Evolutionary conservation across 352 stramenopile species (phyloP), one percentile per base, ranked within the genome.

Genomic region (Globisporangium polare): DNA sequence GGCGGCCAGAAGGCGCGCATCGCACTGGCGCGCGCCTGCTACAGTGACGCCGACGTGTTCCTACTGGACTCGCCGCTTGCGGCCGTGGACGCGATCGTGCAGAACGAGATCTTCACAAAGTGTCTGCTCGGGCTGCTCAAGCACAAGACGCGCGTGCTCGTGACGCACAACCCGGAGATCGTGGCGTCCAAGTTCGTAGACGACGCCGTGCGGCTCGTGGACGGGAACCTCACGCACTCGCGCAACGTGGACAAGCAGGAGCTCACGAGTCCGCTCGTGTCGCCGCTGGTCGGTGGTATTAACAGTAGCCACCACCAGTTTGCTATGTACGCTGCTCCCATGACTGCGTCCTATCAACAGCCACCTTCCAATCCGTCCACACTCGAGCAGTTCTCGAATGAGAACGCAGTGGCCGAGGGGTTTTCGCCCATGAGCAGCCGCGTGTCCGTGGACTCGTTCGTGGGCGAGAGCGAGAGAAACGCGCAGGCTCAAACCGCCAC

Each of bases 81-180:
- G 17, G 73, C 72, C 2, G 60, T 89, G 15, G 75, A 84, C 52
- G 70, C 77, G 5, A 80, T 82, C 54, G 81, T 89, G 41, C 75
- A 78, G 52, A 88, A 88, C n/a, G 83, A 96, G 58, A 83, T 96
- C 55, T 95, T 97, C 61, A 77, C 78, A 20, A 86, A 86, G 51
- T 96, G 86, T 41, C 63, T 97, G 2, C 26, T 88, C 18, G 74
- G 77, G 0, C 67, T 92, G 12, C 60, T 95, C 52, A 65, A 69
- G 20, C 66, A 87, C 65, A 90, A 90, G 67, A 90, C 80, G 17
- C 70, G 82, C 37, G 58, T 95, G 9, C 58, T 92, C 39, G 83
- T 88, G 26, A 91, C 83, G 12, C 82, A 86, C 58, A 81, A 83
- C 39, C 67, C 77, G 7, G 81, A 88, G 57, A 88, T 89, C 55